A percentile compares a stretch with the other conserved stretches of the same genome.
Conservation (phyloP, 2,329 filamentous ascomycete species). For the Septoria linicola region DNA sequence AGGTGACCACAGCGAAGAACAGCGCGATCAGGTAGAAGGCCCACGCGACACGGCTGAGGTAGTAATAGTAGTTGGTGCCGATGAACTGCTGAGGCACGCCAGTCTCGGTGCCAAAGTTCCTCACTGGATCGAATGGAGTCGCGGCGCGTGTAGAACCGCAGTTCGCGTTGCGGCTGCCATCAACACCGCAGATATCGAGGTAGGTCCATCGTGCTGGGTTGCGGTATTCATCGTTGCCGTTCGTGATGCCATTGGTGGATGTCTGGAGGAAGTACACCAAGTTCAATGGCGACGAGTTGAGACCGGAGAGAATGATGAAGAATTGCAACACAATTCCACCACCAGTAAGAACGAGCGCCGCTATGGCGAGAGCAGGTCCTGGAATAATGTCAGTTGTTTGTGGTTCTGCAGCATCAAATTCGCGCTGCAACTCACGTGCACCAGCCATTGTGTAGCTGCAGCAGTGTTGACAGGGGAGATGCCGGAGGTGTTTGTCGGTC, state of each 20-base stretch:
- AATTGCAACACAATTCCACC: conserved; percentile 64
- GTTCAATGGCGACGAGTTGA: conserved; percentile 60
- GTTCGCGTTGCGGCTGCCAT: conserved; percentile 53
- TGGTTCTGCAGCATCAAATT: background rate
- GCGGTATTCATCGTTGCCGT: conserved; percentile 54
- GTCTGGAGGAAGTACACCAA: conserved; percentile 84
- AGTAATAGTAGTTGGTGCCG: conserved; percentile 67
- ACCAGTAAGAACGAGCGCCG: conserved; percentile 62
- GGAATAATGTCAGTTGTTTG: conserved; percentile 11
- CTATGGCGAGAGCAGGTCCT: conserved; percentile 57
- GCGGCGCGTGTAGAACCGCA: conserved; percentile 64
- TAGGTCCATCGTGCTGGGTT: conserved; percentile 81
- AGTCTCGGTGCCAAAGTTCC: conserved; percentile 59
- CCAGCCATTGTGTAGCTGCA: conserved; percentile 21
- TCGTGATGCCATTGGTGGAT: conserved; percentile 69
- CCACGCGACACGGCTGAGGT: conserved; percentile 89
- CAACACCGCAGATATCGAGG: conserved; percentile 75
- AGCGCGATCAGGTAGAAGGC: conserved; percentile 84
- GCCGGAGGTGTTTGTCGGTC: background rate
- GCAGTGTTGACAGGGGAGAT: conserved; percentile 10
- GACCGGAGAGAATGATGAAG: conserved; percentile 64
- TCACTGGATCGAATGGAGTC: conserved; percentile 62
- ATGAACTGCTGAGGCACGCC: conserved; percentile 57
- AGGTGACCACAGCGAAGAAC: conserved; percentile 69
- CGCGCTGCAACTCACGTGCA: conserved; percentile 22